Conservation (phyloP, 306 rosid species). For the Benincasa hispida region DNA sequence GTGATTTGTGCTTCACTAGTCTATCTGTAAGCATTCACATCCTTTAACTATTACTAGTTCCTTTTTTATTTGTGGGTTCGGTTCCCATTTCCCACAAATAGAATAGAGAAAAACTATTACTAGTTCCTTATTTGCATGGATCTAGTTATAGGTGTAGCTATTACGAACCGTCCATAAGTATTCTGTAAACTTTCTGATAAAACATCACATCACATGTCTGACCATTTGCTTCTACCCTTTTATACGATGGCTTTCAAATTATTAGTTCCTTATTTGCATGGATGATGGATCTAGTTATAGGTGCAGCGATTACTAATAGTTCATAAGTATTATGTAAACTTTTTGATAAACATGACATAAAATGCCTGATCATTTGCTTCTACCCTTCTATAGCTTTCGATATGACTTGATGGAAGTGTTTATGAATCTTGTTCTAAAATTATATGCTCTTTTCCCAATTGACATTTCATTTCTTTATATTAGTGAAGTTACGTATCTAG, state of each 20-base stretch:
- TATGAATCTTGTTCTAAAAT: not conserved
- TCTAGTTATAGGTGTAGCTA: not conserved
- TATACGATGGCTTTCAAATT: no score
- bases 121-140: not conserved
- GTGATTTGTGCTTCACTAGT: slow-evolving; percentile 69
- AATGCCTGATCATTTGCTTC: not conserved
- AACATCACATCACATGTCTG: not conserved
- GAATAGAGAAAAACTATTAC: no score
- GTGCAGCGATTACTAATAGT: not conserved
- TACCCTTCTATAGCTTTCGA: not conserved
- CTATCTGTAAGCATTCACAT: slow-evolving; percentile 55
- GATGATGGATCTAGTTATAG: not conserved
- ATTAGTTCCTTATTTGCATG: not conserved
- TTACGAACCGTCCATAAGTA: not conserved
- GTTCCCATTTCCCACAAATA: no score
- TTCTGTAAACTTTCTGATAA: not conserved
- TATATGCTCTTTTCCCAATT: not conserved
- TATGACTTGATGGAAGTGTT: not conserved
- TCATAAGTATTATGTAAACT: not conserved
- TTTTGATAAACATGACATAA: not conserved
- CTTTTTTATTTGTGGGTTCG: not conserved
- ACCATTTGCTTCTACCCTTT: not conserved
- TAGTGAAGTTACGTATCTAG: not conserved
- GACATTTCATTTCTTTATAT: not conserved
- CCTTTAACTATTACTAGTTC: not conserved